phyloP scores from a whole-genome alignment of 352 stramenopile genomes.

The Pythium dissimile region DNA sequence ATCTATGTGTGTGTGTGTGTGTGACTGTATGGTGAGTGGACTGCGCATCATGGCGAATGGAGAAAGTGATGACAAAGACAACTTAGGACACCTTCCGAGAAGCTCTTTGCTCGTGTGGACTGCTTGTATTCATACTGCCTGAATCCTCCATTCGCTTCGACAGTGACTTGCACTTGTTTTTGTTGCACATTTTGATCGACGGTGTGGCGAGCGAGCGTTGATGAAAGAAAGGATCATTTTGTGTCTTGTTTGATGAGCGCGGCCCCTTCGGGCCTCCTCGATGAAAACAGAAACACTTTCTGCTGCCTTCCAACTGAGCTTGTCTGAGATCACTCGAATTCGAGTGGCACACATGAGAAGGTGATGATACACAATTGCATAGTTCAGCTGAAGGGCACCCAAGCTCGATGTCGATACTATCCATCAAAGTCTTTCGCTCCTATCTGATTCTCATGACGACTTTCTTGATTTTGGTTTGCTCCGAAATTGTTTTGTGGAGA shows the following conservation, averaged over 20 bases:
- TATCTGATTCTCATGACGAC: slow-evolving; percentile 67
- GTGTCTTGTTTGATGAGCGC: slow-evolving; percentile 69
- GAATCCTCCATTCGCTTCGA: slow-evolving; percentile 35
- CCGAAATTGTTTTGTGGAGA: slow-evolving; percentile 17
- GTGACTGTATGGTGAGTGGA: slow-evolving; percentile 16
- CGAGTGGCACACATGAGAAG: slow-evolving; percentile 35
- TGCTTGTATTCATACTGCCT: slow-evolving; percentile 86
- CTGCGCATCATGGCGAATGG: too few species aligned
- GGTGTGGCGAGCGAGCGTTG: slow-evolving; percentile 34
- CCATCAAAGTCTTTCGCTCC: slow-evolving; percentile 83
- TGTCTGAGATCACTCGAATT: slow-evolving; percentile 28
- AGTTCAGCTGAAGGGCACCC: slow-evolving; percentile 74
- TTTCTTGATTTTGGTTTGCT: slow-evolving; percentile 2
- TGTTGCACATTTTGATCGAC: too few species aligned
- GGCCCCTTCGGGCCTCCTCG: slow-evolving; percentile 14
- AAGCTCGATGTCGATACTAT: slow-evolving; percentile 53
- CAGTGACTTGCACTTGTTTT: slow-evolving; percentile 9
- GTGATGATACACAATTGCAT: slow-evolving; percentile 73
- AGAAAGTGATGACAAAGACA: slow-evolving; percentile 65
- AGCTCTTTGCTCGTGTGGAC: slow-evolving; percentile 70
- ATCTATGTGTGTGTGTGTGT: slow-evolving; percentile 18
- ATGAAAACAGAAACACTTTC: slow-evolving; percentile 82
- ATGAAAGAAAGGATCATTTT: slow-evolving; percentile 76
- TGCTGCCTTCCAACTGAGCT: slow-evolving; percentile 86
- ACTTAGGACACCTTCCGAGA: slow-evolving; percentile 86